These are phyloP conservation scores for Purpureocillium takamizusanense DNA, from an alignment of 2,329 filamentous ascomycete genomes.

Conservation along the genomic window DNA sequence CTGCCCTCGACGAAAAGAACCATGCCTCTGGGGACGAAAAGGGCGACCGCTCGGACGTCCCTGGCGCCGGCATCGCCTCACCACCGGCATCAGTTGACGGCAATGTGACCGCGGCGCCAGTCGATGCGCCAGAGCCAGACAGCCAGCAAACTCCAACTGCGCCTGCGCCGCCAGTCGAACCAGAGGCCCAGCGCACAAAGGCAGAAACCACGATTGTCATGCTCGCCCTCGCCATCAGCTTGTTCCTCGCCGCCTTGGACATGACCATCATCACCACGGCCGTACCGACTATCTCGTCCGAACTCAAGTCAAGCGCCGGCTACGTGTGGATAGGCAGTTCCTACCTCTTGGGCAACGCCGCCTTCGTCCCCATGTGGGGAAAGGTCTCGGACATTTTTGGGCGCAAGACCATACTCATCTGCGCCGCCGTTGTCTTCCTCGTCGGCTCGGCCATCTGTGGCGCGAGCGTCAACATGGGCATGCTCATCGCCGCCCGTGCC, in stretches of 20 bases:
- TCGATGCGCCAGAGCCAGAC: too few relatives aligned
- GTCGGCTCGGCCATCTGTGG: conserved; percentile 46
- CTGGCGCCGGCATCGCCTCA: too few relatives aligned
- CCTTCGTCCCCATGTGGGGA: conserved; percentile 61
- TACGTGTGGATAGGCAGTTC: conserved; percentile 73
- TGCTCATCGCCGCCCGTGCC: conserved; percentile 45
- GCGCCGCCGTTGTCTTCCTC: conserved; percentile 43
- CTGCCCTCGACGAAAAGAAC: background rate
- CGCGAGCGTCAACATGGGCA: conserved; percentile 37
- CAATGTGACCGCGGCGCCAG: too few relatives aligned
- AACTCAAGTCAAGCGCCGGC: conserved; percentile 57
- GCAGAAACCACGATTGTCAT: conserved; percentile 30
- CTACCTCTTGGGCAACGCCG: conserved; percentile 62
- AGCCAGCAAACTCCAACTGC: conserved; percentile 2
- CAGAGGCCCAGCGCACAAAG: conserved; percentile 26
- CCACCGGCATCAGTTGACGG: too few relatives aligned
- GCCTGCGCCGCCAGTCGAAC: conserved; percentile 9
- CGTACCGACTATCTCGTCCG: conserved; percentile 53
- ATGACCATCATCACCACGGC: conserved; percentile 59
- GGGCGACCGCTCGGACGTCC: too few relatives aligned
- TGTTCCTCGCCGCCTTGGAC: conserved; percentile 47
- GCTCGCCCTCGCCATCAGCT: conserved; percentile 29
- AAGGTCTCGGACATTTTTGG: conserved; percentile 51
- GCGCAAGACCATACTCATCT: conserved; percentile 44
- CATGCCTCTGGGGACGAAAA: too few relatives aligned